Conservation (phyloP, 2,329 filamentous ascomycete species). For the Alternaria ethzedia region DNA sequence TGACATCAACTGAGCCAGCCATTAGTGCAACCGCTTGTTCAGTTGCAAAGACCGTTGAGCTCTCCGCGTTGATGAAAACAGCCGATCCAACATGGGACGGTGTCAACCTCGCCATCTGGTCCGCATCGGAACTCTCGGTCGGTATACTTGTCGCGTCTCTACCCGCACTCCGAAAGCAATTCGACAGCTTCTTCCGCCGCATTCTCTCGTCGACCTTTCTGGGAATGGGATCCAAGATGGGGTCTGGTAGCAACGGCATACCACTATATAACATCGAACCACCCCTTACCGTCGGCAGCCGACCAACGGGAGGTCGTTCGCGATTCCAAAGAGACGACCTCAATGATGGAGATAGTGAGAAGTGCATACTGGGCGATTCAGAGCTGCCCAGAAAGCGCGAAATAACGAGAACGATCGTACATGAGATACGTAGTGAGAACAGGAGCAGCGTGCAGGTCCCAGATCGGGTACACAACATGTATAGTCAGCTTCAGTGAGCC, state of each 20-base stretch:
- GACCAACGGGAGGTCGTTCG: conserved; percentile 5
- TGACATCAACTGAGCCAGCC: not conserved
- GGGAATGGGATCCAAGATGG: conserved; percentile 11
- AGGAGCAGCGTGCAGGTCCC: conserved; percentile 1
- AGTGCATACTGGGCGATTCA: conserved; percentile 18
- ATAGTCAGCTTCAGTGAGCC: not conserved
- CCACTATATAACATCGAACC: conserved; percentile 28
- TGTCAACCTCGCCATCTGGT: conserved; percentile 33
- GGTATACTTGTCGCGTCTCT: conserved; percentile 33
- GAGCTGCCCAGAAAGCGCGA: conserved; percentile 4
- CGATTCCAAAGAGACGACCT: conserved; percentile 4
- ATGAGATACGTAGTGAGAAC: conserved; percentile 24
- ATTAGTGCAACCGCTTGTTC: conserved; percentile 32
- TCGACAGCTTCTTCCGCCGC: conserved; percentile 26
- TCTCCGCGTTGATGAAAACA: conserved; percentile 22
- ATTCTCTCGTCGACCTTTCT: conserved; percentile 24
- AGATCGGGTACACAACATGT: not conserved
- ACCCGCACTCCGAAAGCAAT: conserved; percentile 35
- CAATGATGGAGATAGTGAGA: conserved; percentile 30
- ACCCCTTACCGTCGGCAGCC: not conserved
- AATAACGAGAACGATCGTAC: conserved; percentile 29
- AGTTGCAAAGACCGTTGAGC: conserved; percentile 31
- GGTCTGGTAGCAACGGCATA: conserved; percentile 7
- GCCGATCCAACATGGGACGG: conserved; percentile 31
- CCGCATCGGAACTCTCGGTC: conserved; percentile 28